Base-by-base conservation (phyloP, 371 early-diverging fungal species). In the Vairimorpha ceranae region DNA sequence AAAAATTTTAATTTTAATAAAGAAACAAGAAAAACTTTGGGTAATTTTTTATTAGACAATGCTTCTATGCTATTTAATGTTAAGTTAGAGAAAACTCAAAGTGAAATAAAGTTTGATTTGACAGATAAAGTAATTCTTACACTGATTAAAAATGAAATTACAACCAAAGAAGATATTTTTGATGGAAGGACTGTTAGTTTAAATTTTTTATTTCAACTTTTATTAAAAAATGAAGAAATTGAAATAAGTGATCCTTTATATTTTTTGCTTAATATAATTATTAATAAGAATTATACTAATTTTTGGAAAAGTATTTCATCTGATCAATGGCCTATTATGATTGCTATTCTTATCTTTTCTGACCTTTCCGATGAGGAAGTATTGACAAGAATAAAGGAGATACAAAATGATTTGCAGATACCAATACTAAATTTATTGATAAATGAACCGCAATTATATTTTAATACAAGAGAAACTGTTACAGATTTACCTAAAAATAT, bases 131-230 rank as follows among this genome's bases (percentile, higher is more conserved):
- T 70, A 27, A 63, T 51, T 0, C n/a, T n/a, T n/a, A n/a, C n/a
- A n/a, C n/a, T n/a, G n/a, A n/a, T n/a, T n/a, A n/a, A 58, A 25
- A 51, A 60, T 6, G 21, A 61, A 21, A 63, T 70, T 2, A 70
- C 35, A 63, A 48, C 46, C n/a, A 54, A 70, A 32, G 63, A 70
- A 27, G 33, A 61, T 60, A 60, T 1, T 12, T 15, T 25, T 15
- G 38, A 35, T 12, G 32, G n/a, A 12, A 30, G n/a, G n/a, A 35
- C 12, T 17, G 6, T 60, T 35, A 19, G 8, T 60, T 1, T 60
- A 15, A 60, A 60, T 25, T 60, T 60, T 60, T 12, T 60, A 25
- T 1, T 60, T 12, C 6, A 60, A 7, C 19, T 33, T 12, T 14
- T 60, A 19, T 10, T 35, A 60, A 60, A 60, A 60, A 35, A 33